Base-by-base conservation (phyloP, 192 early-diverging fungal genomes). In the Coemansia erecta region DNA sequence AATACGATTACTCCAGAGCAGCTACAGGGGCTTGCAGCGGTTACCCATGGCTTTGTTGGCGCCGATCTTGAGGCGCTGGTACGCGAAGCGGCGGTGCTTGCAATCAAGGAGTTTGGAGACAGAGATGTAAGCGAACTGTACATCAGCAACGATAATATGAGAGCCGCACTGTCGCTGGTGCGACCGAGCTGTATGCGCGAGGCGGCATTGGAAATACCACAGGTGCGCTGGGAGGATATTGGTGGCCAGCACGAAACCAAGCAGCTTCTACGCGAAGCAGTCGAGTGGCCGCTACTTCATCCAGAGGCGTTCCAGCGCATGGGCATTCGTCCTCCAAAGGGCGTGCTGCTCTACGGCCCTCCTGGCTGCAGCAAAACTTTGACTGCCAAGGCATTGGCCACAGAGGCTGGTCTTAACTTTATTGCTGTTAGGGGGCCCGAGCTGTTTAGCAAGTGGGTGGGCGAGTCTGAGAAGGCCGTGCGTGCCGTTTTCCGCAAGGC, bases 401-500 rank as follows among this genome's bases (percentile, higher is more conserved):
- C 95, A 0, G 95, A 99, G 66, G 86, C 91, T 6, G 93, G 93
- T 8, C 72, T 98, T 23, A 99, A 99, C 74, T 99, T 99, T 73
- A 87, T 99, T 58, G 97, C 97, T 10, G 92, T 99, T 14, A 97
- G 98, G 39, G 97, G 97, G 2, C 97, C 97, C 2, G 97, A 99
- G 90, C 76, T 98, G 12, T 95, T 98, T 65, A 97, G 93, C 82
- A 99, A 98, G 70, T 99, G 94, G 94, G 97, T 99, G 8, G 97
- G 97, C 23, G 97, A 99, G 63, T 95, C 93, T 3, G 97, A 99
- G 74, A 96, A 95, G 78, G 94, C 94, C 4, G 90, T 99, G 3
- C 86, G 87, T 5, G 89, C 94, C 56, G 85, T 98, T n/a, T 99
- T 99, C 60, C 81, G 87, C 35, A 95, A 95, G 73, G 97, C 97